Evolutionary conservation across 2,329 filamentous ascomycete genomes (phyloP), one percentile per base, ranked within the genome.

Genomic region (Exophiala bonariae): DNA sequence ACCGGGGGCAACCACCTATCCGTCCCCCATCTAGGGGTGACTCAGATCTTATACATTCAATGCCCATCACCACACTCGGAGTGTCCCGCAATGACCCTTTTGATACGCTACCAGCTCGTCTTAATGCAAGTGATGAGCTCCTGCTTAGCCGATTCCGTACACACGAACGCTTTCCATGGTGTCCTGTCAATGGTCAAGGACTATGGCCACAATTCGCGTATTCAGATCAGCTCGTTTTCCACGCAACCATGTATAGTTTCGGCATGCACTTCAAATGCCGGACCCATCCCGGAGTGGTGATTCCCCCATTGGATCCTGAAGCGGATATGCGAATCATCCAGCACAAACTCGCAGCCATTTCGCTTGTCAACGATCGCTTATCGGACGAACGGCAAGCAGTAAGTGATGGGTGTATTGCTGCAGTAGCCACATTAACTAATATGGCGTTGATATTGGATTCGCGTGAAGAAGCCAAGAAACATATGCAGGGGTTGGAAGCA

Each of bases 131-230:
- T 9, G 50, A 52, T 30, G 41, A 52, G 34, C 23, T 19, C 11
- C 19, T 41, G 3, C 26, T 52, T 4, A 9, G 16, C 16, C 22
- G 34, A n/a, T 52, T 52, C 22, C 41, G 18, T 2, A 31, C 18
- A n/a, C 19, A 45, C 14, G 36, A 54, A 3, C 43, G 47, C 16
- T 47, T 36, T 16, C 50, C 50, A 7, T 54, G 47, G 47, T 50
- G 50, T 45, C 50, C 50, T 7, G 44, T 53, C 42, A 53, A 50
- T 28, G 47, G 50, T 8, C 43, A 54, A 20, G 40, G 43, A 13
- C 26, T 19, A 0, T 54, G 50, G 47, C 38, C 47, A 2, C n/a
- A 22, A 13, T 54, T 54, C 26, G 47, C 47, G 5, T 16, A 50
- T 14, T 41, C 47, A 5, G 44, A 54, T 31, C 43, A 50, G 32